Evolutionary conservation across 2,329 filamentous ascomycete genomes (phyloP), one percentile per base, ranked within the genome.

Genomic region (Aspergillus versicolor): DNA sequence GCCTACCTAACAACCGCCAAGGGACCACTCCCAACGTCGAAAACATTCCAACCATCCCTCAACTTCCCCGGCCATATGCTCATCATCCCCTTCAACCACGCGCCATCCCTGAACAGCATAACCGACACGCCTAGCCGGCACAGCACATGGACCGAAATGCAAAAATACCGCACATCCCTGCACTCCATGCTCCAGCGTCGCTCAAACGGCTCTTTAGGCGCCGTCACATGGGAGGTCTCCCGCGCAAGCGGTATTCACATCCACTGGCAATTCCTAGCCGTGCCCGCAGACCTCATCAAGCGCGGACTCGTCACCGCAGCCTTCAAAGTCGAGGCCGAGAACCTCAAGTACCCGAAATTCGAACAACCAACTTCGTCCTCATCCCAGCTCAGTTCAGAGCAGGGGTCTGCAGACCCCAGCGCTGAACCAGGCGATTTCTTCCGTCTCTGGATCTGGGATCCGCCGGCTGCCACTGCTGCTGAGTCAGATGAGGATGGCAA

Each of bases 221-320:
- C 87, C 2, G 89, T 97, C 1, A 94, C 91, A 0, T 99, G 91
- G 86, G 94, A 97, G 75, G 92, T 99, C 66, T 93, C 88, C 70
- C 88, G 92, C 50, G 81, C 81, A 4, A 84, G 84, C 51, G 91
- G 94, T 54, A 87, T 97, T 55, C 94, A 99, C 71, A 82, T 88
- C 1, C 93, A 97, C 69, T 97, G 92, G 94, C 95, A 99, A 74
- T 89, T 95, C 64, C 78, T 97, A 30, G 91, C 94, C 1, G 80
- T 95, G 0, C 84, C 89, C 0, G 79, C 83, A 0, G 81, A 88
- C 9, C 77, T 91, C 44, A 83, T 96, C 50, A 78, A 76, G 19
- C 85, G 86, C 46, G 89, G 90, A 0, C 80, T 96, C 1, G 90
- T 96, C 0, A 91, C 96, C 71, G 91, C 90, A 0, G 93, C 88